Evolutionary conservation across 2,329 filamentous ascomycete genomes (phyloP), one percentile per base, ranked within the genome.

Genomic region (Cladophialophora chaetospira): DNA sequence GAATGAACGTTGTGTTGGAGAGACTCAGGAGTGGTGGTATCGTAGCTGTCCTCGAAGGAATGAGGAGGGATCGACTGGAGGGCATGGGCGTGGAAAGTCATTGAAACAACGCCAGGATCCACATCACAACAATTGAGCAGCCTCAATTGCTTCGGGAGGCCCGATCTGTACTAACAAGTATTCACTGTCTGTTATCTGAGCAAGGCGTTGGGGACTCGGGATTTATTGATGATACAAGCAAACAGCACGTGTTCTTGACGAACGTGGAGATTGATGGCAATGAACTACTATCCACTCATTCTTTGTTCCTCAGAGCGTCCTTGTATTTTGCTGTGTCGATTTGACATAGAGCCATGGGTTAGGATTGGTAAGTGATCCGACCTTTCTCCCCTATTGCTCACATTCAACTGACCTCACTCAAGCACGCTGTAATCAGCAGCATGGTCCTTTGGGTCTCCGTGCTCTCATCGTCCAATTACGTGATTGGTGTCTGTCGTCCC

Each of bases 41-140:
- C 15, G 84, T 88, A 13, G 85, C 73, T 19, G 87, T 88, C n/a
- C 73, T 89, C 26, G 86, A 88, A 63, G 86, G 85, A 25, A 88
- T 88, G 86, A 77, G 84, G 49, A 75, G 77, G 65, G 86, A 88
- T 67, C 77, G 63, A 13, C 53, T 63, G 55, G 80, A 36, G 78
- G 82, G 64, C 67, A 69, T 48, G 66, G 70, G 53, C 21, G 58
- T 45, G 38, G 72, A 76, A 15, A 70, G 73, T 5, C 68, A 71
- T 11, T 76, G 73, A 72, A 73, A 76, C 64, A 70, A 71, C 17
- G 29, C 42, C 35, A 33, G 23, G 23, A 43, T 28, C 19, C 21
- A 25, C 15, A 23, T 13, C 23, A 28, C 23, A 13, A 44, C 15
- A 31, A 59, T 51, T 55, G 57, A 62, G 55, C 61, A 59, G 54